These are phyloP conservation scores for sorghum (Sorghum bicolor) DNA, from an alignment of 176 grass and related monocot species.

Conservation along the genomic window DNA sequence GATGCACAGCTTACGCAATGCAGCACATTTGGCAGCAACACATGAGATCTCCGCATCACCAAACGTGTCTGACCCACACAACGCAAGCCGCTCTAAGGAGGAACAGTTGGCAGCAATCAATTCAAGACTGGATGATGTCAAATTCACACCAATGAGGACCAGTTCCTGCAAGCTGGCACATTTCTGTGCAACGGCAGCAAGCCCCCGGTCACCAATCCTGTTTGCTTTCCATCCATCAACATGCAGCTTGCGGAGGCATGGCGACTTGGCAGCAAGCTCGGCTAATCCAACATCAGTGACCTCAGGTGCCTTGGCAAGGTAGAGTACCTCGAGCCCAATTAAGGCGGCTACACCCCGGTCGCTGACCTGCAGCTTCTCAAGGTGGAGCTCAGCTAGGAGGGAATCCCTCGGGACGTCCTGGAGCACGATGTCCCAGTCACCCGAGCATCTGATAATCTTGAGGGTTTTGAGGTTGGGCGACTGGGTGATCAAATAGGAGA, in stretches of 20 bases:
- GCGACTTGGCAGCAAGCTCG: slow-evolving; percentile 43
- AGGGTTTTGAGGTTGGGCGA: slow-evolving; percentile 63
- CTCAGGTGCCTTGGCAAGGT: slow-evolving; percentile 79
- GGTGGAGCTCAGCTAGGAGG: slow-evolving; percentile 65
- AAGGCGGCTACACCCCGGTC: slow-evolving; percentile 61
- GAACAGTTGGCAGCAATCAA: slow-evolving; percentile 69
- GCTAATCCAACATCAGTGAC: slow-evolving; percentile 71
- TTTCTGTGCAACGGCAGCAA: slow-evolving; percentile 49
- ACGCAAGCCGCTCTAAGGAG: slow-evolving; percentile 70
- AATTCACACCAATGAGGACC: slow-evolving; percentile 87
- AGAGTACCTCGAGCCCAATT: slow-evolving; percentile 59
- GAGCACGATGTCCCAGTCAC: slow-evolving; percentile 74
- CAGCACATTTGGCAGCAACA: slow-evolving; percentile 58
- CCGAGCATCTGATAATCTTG: slow-evolving; percentile 75
- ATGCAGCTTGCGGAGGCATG: slow-evolving; percentile 79
- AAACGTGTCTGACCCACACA: slow-evolving; percentile 82
- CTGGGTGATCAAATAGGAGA: slow-evolving; percentile 50
- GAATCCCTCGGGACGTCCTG: slow-evolving; percentile 42
- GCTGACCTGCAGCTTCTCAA: slow-evolving; percentile 96
- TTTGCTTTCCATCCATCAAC: slow-evolving; percentile 87
- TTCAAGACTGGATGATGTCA: slow-evolving; percentile 59
- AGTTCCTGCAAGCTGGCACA: slow-evolving; percentile 84
- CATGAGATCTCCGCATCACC: slow-evolving; percentile 76
- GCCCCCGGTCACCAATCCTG: slow-evolving; percentile 75
- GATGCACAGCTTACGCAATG: slow-evolving; percentile 89